Conservation (phyloP, 2,329 filamentous ascomycete genomes). For the Hymenoscyphus linearis region DNA sequence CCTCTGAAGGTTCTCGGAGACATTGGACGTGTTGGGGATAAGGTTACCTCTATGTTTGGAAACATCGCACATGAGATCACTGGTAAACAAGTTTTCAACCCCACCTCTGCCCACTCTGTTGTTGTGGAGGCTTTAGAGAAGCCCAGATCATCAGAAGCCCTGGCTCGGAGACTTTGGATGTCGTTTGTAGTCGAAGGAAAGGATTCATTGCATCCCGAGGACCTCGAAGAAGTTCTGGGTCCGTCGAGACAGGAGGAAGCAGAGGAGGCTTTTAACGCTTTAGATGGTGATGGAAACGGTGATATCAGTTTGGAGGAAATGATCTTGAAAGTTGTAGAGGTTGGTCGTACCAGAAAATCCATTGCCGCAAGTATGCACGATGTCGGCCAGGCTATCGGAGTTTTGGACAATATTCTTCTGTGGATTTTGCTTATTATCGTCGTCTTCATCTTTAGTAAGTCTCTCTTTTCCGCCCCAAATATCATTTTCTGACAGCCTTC, state of each 20-base stretch:
- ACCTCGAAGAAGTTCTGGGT: conserved; percentile 84
- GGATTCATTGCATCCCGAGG: conserved; percentile 72
- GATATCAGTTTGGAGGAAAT: conserved; percentile 96
- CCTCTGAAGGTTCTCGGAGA: conserved; percentile 72
- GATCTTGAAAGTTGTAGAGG: conserved; percentile 68
- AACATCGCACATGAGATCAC: conserved; percentile 93
- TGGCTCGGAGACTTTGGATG: conserved; percentile 96
- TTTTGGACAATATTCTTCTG: conserved; percentile 80
- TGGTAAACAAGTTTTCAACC: conserved; percentile 91
- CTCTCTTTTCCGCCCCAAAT: conserved; percentile 20
- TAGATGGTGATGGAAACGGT: conserved; percentile 86
- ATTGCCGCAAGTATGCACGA: conserved; percentile 95
- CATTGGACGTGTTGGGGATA: conserved; percentile 80
- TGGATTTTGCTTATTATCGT: conserved; percentile 75
- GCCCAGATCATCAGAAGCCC: conserved; percentile 76
- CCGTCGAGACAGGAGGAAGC: conserved; percentile 68
- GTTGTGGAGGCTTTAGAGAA: conserved; percentile 87
- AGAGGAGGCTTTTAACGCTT: conserved; percentile 73
- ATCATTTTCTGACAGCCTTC: conserved; percentile 21
- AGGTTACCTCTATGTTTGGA: conserved; percentile 87
- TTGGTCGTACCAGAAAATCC: conserved; percentile 80
- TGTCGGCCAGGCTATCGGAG: conserved; percentile 87
- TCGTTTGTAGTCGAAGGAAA: conserved; percentile 90
- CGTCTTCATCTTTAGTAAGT: conserved; percentile 74
- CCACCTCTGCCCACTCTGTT: conserved; percentile 82